Percentiles rank a stretch among this genome's conserved stretches.
Conservation (phyloP, 2,329 filamentous ascomycete genomes). For the Clarireedia homoeocarpa region DNA sequence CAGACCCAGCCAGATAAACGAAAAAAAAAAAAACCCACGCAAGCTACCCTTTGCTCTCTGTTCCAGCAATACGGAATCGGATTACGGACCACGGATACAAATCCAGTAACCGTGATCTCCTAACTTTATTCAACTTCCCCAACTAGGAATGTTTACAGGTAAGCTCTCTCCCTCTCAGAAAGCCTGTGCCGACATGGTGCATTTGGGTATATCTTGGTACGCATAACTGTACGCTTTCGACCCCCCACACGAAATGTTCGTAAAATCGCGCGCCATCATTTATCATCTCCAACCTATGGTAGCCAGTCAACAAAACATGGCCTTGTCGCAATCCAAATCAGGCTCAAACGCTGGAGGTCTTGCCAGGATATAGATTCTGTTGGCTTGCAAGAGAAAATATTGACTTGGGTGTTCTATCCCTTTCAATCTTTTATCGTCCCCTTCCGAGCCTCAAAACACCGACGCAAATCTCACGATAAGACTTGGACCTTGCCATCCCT, state of each 20-base stretch:
- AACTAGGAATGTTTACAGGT: conserved; percentile 30
- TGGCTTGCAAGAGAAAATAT: too few species aligned
- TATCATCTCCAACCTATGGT: not conserved
- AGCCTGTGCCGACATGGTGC: not conserved
- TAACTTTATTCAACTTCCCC: not conserved
- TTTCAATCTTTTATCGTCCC: not conserved
- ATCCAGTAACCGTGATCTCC: too few species aligned
- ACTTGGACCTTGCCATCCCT: not conserved
- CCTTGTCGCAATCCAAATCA: not conserved
- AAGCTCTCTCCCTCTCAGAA: conserved; percentile 16
- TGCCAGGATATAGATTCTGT: too few species aligned
- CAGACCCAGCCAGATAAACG: too few species aligned
- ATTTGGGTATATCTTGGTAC: not conserved
- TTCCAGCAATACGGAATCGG: too few species aligned
- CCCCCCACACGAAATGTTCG: conserved; percentile 1
- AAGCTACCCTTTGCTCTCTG: too few species aligned
- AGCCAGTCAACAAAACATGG: not conserved
- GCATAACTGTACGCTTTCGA: not conserved
- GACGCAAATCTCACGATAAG: conserved; percentile 1
- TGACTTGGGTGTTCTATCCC: too few species aligned
- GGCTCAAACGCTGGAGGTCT: too few species aligned
- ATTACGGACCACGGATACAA: too few species aligned
- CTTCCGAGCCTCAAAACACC: conserved; percentile 13
- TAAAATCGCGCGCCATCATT: conserved; percentile 4
- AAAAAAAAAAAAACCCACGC: too few species aligned